Evolutionary conservation across 108 stramenopile genomes (phyloP).

Genomic region (Nitzschia inconspicua): DNA sequence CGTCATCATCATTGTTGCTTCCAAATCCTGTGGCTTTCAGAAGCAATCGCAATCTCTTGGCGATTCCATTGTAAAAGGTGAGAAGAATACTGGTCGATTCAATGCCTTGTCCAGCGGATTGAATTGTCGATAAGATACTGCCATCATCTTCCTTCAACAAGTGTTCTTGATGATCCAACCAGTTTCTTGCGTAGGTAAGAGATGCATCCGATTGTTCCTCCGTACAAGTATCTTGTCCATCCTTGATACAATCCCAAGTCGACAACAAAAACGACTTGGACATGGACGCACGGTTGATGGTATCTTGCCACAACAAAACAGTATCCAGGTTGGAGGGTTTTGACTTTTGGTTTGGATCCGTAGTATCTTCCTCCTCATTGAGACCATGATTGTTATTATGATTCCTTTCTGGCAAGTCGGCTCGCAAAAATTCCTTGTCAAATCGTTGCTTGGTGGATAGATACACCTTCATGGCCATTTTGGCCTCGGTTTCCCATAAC

Average conservation of each 20-base stretch:
- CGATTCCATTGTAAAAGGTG: conserved; percentile 47
- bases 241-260: conserved; percentile 31
- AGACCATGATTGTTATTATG: conserved; percentile 31
- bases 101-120: conserved; percentile 82
- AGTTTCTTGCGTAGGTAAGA: conserved; percentile 45
- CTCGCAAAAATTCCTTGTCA: conserved; percentile 39
- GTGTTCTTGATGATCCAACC: conserved; percentile 65
- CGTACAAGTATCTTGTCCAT: not conserved
- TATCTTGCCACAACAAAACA: conserved; percentile 49
- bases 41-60: conserved; percentile 10
- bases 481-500: conserved; percentile 26
- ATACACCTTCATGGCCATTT: conserved; percentile 67
- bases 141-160: conserved; percentile 45
- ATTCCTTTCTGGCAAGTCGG: too few species aligned
- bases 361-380: conserved; percentile 6
- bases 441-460: conserved; percentile 42
- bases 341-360: not conserved
- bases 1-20: conserved; percentile 17
- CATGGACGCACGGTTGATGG: conserved; percentile 32
- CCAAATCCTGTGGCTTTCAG: conserved; percentile 1
- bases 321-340: too few species aligned
- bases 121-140: conserved; percentile 68
- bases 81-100: conserved; percentile 77
- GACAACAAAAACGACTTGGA: conserved; percentile 56
- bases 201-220: conserved; percentile 20